Conservation (phyloP, 768 basidiomycete genomes). For the Phallus indusiatus region DNA sequence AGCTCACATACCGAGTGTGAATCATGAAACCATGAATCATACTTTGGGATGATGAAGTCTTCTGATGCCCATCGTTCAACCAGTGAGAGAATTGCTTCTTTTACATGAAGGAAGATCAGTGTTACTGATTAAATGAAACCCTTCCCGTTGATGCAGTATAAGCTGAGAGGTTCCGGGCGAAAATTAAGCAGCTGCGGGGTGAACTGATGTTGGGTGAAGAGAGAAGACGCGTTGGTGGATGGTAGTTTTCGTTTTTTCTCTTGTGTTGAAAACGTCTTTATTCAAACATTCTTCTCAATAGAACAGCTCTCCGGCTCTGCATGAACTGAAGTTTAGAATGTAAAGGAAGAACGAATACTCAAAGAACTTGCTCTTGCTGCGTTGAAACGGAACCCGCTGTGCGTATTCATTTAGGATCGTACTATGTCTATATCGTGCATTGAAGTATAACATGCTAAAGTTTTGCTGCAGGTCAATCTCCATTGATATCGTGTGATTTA, state of each 20-base stretch:
- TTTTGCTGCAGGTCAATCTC: conserved; percentile 69
- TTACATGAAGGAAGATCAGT: not conserved
- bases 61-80: conserved; percentile 72
- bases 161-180: conserved; percentile 70
- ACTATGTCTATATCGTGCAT: not conserved
- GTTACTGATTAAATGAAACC: no score
- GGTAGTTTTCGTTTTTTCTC: conserved; percentile 37
- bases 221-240: conserved; percentile 70
- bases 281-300: conserved; percentile 21
- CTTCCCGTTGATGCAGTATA: conserved; percentile 54
- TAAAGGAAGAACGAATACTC: conserved; percentile 70
- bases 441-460: no score
- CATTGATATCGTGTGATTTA: conserved; percentile 71
- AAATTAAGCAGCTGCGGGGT: conserved; percentile 77
- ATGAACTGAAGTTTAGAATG: conserved; percentile 77
- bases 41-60: conserved; percentile 92
- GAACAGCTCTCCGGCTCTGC: conserved; percentile 72
- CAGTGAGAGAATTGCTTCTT: conserved; percentile 24
- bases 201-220: conserved; percentile 80
- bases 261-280: not conserved
- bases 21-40: conserved; percentile 70
- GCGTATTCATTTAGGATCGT: conserved; percentile 9
- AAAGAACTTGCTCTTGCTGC: conserved; percentile 68
- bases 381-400: conserved; percentile 71
- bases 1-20: conserved; percentile 82